Base-by-base conservation (phyloP, 371 early-diverging fungal species). In the Smittium mucronatum region DNA sequence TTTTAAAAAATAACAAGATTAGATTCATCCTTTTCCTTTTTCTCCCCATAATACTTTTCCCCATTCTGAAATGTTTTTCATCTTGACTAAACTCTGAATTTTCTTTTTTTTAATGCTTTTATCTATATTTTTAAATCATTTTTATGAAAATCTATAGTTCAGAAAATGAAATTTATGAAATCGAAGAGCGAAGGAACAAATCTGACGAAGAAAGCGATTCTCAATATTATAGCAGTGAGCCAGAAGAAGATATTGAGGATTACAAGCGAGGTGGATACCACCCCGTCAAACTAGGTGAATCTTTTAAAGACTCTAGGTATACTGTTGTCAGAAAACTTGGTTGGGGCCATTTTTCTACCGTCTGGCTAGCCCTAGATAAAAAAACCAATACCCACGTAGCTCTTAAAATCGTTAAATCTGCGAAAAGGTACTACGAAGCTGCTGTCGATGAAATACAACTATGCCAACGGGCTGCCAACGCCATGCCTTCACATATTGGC, bases 331-430 rank as follows among this genome's bases (percentile, higher is more conserved):
- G 94, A 59, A 97, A 97, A 77, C 85, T 97, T 57, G 98, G 98
- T 30, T 97, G 97, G 97, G 98, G 98, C 17, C 98, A 97, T 75
- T 97, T 97, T 72, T 93, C 94, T 0, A 97, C 97, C 0, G 98
- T 97, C 26, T 97, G 97, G 97, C 84, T 97, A 67, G 89, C 90
- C 34, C 79, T 84, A 61, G 95, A 97, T 75, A 79, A 77, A 58
- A 76, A 88, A 57, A 78, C 77, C 35, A 81, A 86, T 57, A 90
- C 88, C 1, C 90, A 93, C 71, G 94, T 90, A 34, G 98, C 98
- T 0, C 86, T 98, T 70, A 98, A 98, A 75, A 91, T 98, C 35
- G 95, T 97, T 58, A 98, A 97, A 74, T 90, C 93, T 2, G 97
- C 97, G 1, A 81, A 85, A 25, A 92, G 95, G 75, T 98, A 97